Percentiles rank a stretch among this genome's conserved stretches.
Evolutionary conservation across 345 rosid species (phyloP).

Genomic region (Eucalyptus tenuipes): DNA sequence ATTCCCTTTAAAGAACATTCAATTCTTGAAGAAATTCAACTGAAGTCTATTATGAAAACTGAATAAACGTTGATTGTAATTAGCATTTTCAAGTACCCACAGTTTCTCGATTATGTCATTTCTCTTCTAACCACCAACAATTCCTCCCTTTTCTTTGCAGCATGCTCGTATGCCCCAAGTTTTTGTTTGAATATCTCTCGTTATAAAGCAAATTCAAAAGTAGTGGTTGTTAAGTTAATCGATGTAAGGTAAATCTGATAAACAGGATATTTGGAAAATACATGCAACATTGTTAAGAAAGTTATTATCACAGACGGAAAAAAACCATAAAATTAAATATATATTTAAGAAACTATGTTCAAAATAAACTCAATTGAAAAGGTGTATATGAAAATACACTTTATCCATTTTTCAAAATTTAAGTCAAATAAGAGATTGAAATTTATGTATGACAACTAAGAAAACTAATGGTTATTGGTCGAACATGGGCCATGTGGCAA

Average conservation of each 20-base stretch:
- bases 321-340: not conserved
- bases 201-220: not conserved
- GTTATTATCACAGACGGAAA: not conserved
- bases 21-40: not conserved
- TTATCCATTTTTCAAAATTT: not conserved
- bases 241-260: not conserved
- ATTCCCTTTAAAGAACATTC: not conserved
- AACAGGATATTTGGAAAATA: not conserved
- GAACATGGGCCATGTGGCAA: fast-evolving
- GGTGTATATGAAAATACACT: not conserved
- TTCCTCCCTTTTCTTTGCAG: not conserved
- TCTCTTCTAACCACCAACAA: not conserved
- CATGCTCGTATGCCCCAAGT: not conserved
- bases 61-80: not conserved
- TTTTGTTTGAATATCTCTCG: not conserved
- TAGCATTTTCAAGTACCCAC: not conserved
- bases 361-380: not conserved
- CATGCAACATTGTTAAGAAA: not conserved
- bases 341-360: not conserved
- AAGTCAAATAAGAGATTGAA: not conserved
- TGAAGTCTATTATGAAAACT: not conserved
- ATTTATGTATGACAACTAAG: not conserved
- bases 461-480: not conserved
- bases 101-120: not conserved
- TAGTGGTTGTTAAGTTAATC: not conserved